These are phyloP conservation scores for Penicillium turbatum DNA, from an alignment of 495 filamentous ascomycete genomes.

Conservation along the genomic window DNA sequence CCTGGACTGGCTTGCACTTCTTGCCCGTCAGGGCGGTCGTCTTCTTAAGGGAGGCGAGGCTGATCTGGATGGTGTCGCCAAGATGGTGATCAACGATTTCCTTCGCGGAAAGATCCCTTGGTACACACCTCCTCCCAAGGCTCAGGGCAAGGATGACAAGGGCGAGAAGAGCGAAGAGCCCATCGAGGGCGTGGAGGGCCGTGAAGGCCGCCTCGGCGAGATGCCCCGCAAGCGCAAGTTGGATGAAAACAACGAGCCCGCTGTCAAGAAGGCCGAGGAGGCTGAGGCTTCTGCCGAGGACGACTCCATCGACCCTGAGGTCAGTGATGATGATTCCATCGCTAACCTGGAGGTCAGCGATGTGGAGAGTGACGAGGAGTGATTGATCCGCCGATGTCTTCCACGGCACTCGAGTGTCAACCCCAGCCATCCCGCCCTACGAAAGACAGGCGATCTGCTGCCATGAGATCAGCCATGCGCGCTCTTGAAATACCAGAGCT, in stretches of 20 bases:
- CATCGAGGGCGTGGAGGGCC: conserved; percentile 41
- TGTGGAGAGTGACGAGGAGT: conserved; percentile 43
- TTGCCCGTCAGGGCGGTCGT: conserved; percentile 82
- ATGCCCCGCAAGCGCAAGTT: conserved; percentile 56
- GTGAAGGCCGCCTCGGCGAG: conserved; percentile 59
- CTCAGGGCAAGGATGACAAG: conserved; percentile 49
- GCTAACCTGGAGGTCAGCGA: conserved; percentile 44
- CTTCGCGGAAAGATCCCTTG: conserved; percentile 91
- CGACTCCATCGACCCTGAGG: conserved; percentile 41
- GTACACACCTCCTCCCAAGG: conserved; percentile 77
- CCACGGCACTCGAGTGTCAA: conserved; percentile 4
- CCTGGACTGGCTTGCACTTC: conserved; percentile 77
- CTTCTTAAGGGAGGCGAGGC: conserved; percentile 86
- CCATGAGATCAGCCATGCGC: not conserved
- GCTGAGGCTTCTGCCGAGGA: conserved; percentile 25
- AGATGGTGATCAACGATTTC: conserved; percentile 95
- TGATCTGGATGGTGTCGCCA: conserved; percentile 88
- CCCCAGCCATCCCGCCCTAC: not conserved
- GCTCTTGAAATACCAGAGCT: conserved; percentile 17
- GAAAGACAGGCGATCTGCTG: not conserved
- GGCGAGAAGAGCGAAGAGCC: conserved; percentile 47
- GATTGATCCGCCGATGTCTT: conserved; percentile 12
- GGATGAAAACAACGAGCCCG: conserved; percentile 31
- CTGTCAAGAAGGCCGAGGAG: conserved; percentile 27
- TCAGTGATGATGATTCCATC: conserved; percentile 36